phyloP scores from a whole-genome alignment of 805 yeast species.

The Saccharomycopsis fibuligera region DNA sequence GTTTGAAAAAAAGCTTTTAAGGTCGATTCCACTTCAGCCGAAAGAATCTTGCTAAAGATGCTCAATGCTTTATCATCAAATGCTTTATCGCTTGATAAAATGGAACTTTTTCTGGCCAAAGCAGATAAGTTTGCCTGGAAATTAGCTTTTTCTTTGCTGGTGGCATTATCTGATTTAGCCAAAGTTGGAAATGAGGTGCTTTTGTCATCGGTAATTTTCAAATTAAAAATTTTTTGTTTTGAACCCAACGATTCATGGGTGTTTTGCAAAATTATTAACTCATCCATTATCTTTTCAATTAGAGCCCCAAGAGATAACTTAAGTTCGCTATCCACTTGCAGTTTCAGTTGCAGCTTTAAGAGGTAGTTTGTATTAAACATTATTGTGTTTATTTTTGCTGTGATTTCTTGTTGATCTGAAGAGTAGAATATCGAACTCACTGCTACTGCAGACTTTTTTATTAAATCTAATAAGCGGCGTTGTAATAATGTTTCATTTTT shows the following conservation, averaged over 20 bases:
- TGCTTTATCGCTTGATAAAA: background rate
- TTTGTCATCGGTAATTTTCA: background rate
- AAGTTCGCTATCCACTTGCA: background rate
- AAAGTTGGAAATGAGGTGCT: background rate
- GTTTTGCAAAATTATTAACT: conserved; percentile 5
- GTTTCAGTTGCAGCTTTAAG: background rate
- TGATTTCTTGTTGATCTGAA: conserved; percentile 6
- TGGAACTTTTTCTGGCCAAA: background rate
- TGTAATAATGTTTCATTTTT: no score
- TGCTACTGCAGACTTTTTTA: background rate
- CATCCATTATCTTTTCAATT: conserved; percentile 2
- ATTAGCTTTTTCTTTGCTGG: background rate
- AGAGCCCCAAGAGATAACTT: background rate
- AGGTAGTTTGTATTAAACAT: background rate
- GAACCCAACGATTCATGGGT: background rate
- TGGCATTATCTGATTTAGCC: background rate
- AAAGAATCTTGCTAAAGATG: conserved; percentile 7
- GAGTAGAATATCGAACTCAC: conserved; percentile 7
- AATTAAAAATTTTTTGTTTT: conserved; percentile 3
- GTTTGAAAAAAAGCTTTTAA: conserved; percentile 4
- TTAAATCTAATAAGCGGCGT: background rate
- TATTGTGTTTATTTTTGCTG: conserved; percentile 1
- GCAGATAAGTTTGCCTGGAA: background rate
- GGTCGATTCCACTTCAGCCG: conserved; percentile 9
- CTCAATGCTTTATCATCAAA: conserved; percentile 4